Evolutionary conservation across 345 rosid genomes (phyloP).

Genomic region (Diplotaxis tenuifolia): DNA sequence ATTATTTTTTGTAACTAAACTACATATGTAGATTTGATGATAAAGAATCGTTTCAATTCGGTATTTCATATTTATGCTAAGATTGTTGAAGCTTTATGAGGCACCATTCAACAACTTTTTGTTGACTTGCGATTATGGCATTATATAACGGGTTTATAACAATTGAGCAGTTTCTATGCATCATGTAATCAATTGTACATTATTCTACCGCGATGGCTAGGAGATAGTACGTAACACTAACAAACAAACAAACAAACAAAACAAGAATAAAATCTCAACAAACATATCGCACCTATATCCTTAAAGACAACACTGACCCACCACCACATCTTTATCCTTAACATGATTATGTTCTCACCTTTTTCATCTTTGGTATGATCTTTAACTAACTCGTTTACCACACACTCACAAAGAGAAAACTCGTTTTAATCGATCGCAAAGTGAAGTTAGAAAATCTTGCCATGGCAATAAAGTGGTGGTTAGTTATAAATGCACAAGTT

Average conservation of each 20-base stretch:
- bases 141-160: not conserved
- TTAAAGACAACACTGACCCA: not conserved
- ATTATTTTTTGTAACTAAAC: no score
- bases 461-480: not conserved
- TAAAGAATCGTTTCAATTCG: not conserved
- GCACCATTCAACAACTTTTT: not conserved
- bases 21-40: not conserved
- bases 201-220: not conserved
- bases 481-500: not conserved
- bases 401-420: not conserved
- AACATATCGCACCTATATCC: not conserved
- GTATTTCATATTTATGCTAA: not conserved
- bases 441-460: not conserved
- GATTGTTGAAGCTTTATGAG: not conserved
- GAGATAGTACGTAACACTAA: not conserved
- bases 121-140: not conserved
- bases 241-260: not conserved
- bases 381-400: not conserved
- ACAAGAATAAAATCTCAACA: not conserved
- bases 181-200: not conserved
- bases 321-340: not conserved
- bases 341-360: not conserved
- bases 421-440: not conserved
- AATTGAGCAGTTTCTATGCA: not conserved
- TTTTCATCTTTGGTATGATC: not conserved